These are phyloP conservation scores for Massariosphaeria phaeospora DNA, from an alignment of 495 filamentous ascomycete genomes.

Conservation along the genomic window DNA sequence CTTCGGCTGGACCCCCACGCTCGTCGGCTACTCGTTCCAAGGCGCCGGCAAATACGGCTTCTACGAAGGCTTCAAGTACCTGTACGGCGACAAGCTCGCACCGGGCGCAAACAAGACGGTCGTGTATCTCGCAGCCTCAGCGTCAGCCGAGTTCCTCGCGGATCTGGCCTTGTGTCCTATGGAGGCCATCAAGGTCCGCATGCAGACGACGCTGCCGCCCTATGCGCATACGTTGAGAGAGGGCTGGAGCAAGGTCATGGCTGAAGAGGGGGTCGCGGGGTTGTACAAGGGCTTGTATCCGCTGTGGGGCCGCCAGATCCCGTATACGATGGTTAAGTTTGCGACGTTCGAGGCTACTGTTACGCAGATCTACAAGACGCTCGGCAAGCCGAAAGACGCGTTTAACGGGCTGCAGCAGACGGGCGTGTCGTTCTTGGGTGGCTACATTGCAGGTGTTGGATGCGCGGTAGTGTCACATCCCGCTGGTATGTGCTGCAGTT, in stretches of 20 bases:
- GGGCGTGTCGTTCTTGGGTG: slow-evolving; percentile 63
- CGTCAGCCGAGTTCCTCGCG: slow-evolving; percentile 64
- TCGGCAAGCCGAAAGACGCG: slow-evolving; percentile 62
- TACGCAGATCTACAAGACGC: slow-evolving; percentile 53
- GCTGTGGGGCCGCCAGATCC: slow-evolving; percentile 67
- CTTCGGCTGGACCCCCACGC: slow-evolving; percentile 68
- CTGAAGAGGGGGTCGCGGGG: slow-evolving; percentile 55
- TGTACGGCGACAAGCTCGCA: slow-evolving; percentile 61
- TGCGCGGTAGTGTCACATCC: slow-evolving; percentile 50
- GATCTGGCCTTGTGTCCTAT: slow-evolving; percentile 64
- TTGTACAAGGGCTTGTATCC: slow-evolving; percentile 67
- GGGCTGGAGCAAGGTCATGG: slow-evolving; percentile 57
- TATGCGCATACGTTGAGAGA: slow-evolving; percentile 58
- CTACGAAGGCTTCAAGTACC: slow-evolving; percentile 71
- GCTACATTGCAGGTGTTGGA: slow-evolving; percentile 68
- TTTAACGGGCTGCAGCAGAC: slow-evolving; percentile 62
- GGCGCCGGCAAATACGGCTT: slow-evolving; percentile 75
- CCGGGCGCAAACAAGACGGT: slow-evolving; percentile 58
- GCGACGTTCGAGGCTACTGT: slow-evolving; percentile 70
- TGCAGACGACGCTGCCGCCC: slow-evolving; percentile 66
- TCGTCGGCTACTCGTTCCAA: slow-evolving; percentile 65
- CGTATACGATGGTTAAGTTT: slow-evolving; percentile 75
- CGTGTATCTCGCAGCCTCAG: slow-evolving; percentile 61
- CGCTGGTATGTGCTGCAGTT: slow-evolving; percentile 47
- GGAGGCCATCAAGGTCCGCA: slow-evolving; percentile 68